Percentiles rank a stretch among this genome's conserved stretches.
Conservation (phyloP, 2,329 filamentous ascomycete genomes). For the Fusarium floridanum region DNA sequence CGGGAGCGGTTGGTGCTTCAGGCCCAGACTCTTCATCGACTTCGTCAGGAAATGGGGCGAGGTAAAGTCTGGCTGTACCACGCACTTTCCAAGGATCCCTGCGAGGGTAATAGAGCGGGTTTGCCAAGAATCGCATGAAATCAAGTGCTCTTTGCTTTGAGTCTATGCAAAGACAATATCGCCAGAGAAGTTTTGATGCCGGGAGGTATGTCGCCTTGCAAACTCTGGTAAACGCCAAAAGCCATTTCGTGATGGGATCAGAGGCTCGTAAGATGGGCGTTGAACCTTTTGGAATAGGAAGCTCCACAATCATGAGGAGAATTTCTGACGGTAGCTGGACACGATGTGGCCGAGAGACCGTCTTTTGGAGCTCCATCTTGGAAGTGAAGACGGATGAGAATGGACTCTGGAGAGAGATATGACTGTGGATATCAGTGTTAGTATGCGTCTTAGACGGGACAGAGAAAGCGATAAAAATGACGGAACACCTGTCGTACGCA, state of each 20-base stretch:
- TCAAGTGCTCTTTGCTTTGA: not conserved
- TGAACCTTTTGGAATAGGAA: not conserved
- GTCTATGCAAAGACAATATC: conserved; percentile 30
- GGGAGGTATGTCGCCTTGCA: conserved; percentile 6
- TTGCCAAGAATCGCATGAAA: conserved; percentile 1
- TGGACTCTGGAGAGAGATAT: not conserved
- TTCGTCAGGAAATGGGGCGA: not conserved
- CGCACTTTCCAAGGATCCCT: not conserved
- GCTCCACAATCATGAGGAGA: conserved; percentile 26
- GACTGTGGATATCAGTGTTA: not conserved
- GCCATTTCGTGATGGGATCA: conserved; percentile 11
- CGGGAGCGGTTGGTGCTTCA: not conserved
- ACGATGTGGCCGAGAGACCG: not conserved
- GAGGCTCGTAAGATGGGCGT: conserved; percentile 16
- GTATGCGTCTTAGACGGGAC: not conserved
- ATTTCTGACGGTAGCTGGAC: conserved; percentile 20
- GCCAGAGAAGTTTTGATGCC: conserved; percentile 19
- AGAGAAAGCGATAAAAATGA: too few relatives aligned
- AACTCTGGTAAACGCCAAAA: conserved; percentile 22
- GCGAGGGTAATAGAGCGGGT: not conserved
- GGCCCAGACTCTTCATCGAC: not conserved
- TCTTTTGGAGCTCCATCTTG: not conserved
- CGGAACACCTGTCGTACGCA: not conserved
- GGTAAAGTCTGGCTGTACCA: conserved; percentile 5
- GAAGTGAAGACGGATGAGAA: not conserved